phyloP scores from a whole-genome alignment of 2,329 filamentous ascomycete species.

The Nemania sp. region DNA sequence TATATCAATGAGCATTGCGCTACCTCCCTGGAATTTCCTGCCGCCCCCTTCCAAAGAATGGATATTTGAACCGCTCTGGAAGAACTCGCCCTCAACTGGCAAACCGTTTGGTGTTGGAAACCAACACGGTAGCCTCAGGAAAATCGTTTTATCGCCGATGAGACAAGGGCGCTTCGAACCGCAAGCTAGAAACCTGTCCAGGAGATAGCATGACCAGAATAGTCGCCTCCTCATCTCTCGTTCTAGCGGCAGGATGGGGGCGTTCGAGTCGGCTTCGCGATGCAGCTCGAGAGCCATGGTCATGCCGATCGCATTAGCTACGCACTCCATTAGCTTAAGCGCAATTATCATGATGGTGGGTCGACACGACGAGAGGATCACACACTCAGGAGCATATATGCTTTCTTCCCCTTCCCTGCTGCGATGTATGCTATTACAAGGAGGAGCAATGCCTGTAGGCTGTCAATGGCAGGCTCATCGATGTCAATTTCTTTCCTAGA shows the following conservation, averaged over 20 bases:
- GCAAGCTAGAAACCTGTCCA: slow-evolving; percentile 81
- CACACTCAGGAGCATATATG: slow-evolving; percentile 82
- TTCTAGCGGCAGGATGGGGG: slow-evolving; percentile 67
- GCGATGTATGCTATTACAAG: slow-evolving; percentile 78
- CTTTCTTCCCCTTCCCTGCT: slow-evolving; percentile 78
- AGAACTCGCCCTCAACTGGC: slow-evolving; percentile 76
- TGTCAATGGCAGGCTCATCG: slow-evolving; percentile 80
- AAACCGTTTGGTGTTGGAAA: slow-evolving; percentile 63
- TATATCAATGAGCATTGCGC: slow-evolving; percentile 83
- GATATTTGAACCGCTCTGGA: slow-evolving; percentile 77
- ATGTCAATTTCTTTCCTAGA: slow-evolving; percentile 73
- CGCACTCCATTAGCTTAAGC: slow-evolving; percentile 40
- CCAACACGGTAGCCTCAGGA: slow-evolving; percentile 77
- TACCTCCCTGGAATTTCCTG: slow-evolving; percentile 74
- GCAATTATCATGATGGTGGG: slow-evolving; percentile 6
- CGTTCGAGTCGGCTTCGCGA: slow-evolving; percentile 69
- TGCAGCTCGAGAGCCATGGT: slow-evolving; percentile 80
- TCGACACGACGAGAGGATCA: not conserved
- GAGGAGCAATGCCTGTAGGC: slow-evolving; percentile 74
- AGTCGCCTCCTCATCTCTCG: slow-evolving; percentile 77
- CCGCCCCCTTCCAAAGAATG: slow-evolving; percentile 71
- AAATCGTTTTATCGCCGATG: slow-evolving; percentile 75
- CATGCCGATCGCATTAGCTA: slow-evolving; percentile 80
- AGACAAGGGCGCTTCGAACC: slow-evolving; percentile 83
- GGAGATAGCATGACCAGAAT: slow-evolving; percentile 87